phyloP scores from a whole-genome alignment of 2,329 filamentous ascomycete species.

The Aaosphaeria arxii region DNA sequence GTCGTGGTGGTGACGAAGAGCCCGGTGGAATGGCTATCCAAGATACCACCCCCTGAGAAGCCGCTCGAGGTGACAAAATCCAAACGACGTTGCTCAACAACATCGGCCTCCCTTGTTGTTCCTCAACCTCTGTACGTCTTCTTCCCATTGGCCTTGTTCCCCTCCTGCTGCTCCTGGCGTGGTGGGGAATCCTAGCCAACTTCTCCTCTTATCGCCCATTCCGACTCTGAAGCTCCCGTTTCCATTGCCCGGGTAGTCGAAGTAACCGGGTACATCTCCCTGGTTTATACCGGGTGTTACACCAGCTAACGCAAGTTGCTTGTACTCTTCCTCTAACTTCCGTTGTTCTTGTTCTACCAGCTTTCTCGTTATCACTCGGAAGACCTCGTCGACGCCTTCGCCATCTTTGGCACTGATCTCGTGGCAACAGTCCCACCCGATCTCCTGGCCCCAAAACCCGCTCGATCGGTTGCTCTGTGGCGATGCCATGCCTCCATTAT shows the following conservation, averaged over 20 bases:
- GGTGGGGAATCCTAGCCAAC: conserved; percentile 63
- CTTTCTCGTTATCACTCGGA: conserved; percentile 85
- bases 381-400: conserved; percentile 95
- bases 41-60: too few relatives aligned
- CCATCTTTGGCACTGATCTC: conserved; percentile 93
- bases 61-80: too few relatives aligned
- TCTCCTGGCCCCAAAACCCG: conserved; percentile 87
- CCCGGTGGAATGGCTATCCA: too few relatives aligned
- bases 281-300: conserved; percentile 43
- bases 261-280: conserved; percentile 42
- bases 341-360: conserved; percentile 68
- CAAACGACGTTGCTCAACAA: conserved; percentile 12
- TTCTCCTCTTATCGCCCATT: conserved; percentile 60
- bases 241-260: conserved; percentile 47
- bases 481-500: conserved; percentile 41
- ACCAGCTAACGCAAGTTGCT: conserved; percentile 42
- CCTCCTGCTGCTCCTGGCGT: conserved; percentile 31
- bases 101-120: conserved; percentile 35
- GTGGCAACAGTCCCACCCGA: conserved; percentile 95
- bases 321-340: conserved; percentile 50
- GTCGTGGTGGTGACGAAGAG: too few relatives aligned
- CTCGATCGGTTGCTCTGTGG: conserved; percentile 56
- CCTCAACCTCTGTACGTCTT: conserved; percentile 26
- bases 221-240: conserved; percentile 61
- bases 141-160: conserved; percentile 31